Evolutionary conservation across 1,284 basidiomycete species (phyloP).

Genomic region (Pisolithus thermaeus): DNA sequence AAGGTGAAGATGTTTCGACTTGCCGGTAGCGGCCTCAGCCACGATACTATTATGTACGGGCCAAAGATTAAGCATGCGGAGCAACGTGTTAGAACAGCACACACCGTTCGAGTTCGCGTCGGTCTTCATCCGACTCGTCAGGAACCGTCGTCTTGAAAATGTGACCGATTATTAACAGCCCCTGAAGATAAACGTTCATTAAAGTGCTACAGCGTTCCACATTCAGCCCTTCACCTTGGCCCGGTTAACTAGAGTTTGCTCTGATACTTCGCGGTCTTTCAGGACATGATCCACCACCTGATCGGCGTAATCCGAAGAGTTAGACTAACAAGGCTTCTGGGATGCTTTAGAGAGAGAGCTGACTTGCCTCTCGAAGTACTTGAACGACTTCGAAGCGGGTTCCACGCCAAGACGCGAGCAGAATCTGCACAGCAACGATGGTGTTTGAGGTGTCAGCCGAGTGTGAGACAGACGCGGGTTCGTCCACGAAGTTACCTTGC

Average conservation of each 20-base stretch:
- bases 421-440: conserved; percentile 48
- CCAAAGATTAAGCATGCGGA: conserved; percentile 1
- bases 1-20: conserved; percentile 47
- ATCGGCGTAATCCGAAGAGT: conserved; percentile 3
- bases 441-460: background rate
- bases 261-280: conserved; percentile 68
- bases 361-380: conserved; percentile 63
- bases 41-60: conserved; percentile 46
- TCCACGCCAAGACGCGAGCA: conserved; percentile 93
- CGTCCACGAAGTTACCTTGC: conserved; percentile 51
- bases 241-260: conserved; percentile 67
- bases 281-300: conserved; percentile 78
- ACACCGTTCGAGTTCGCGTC: conserved; percentile 85
- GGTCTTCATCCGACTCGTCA: conserved; percentile 87
- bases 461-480: background rate
- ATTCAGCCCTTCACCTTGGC: conserved; percentile 58
- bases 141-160: conserved; percentile 81
- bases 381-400: conserved; percentile 89
- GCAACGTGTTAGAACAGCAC: conserved; percentile 10
- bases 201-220: background rate
- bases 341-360: background rate
- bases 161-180: conserved; percentile 75
- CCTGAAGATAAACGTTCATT: conserved; percentile 38
- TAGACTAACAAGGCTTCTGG: background rate
- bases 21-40: conserved; percentile 63